Percentiles rank a stretch among this genome's conserved stretches.
phyloP scores from a whole-genome alignment of 176 grass and related monocot genomes.

The Bothriochloa decipiens region DNA sequence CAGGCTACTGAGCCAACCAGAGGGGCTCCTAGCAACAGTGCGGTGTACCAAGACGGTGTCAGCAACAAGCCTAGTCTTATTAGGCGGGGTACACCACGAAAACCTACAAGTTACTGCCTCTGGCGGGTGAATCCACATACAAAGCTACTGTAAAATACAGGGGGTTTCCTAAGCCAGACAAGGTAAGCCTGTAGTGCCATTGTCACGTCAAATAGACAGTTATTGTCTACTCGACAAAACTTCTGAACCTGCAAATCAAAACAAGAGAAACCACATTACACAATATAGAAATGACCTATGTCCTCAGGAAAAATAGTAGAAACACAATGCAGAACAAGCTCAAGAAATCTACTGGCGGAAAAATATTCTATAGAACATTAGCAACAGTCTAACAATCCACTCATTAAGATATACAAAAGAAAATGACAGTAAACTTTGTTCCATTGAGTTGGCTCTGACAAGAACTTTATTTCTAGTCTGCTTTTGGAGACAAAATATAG shows the following conservation, averaged over 20 bases:
- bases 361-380: not conserved
- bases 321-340: not conserved
- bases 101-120: conserved; percentile 37
- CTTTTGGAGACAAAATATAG: not conserved
- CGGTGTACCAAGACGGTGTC: conserved; percentile 9
- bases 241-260: conserved; percentile 50
- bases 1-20: conserved; percentile 42
- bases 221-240: conserved; percentile 31
- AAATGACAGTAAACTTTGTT: conserved; percentile 11
- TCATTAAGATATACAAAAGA: conserved; percentile 7
- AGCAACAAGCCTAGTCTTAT: conserved; percentile 34
- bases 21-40: conserved; percentile 29
- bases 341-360: not conserved
- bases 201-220: conserved; percentile 48
- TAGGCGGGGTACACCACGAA: conserved; percentile 37
- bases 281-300: conserved; percentile 25
- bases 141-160: conserved; percentile 12
- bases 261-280: conserved; percentile 29
- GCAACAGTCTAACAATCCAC: not conserved
- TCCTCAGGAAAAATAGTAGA: conserved; percentile 16
- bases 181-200: conserved; percentile 46
- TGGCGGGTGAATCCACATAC: conserved; percentile 33
- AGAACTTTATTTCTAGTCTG: not conserved
- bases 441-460: not conserved
- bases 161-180: conserved; percentile 35